Evolutionary conservation across 345 rosid genomes (phyloP).

Genomic region (Moricandia moricandioides): DNA sequence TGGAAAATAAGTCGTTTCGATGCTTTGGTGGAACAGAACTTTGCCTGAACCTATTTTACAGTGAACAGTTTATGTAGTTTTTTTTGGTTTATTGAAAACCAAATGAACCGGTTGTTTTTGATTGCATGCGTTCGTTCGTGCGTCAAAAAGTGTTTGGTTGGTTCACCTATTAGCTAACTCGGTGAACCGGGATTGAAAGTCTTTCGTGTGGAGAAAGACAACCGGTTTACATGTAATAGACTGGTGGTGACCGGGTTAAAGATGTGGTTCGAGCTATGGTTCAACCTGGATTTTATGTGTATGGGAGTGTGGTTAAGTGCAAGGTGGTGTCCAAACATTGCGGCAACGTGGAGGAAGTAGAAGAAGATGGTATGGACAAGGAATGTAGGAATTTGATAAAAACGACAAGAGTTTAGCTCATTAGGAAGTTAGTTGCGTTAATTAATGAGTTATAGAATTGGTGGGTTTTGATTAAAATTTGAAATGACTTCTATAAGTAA

Average conservation of each 20-base stretch:
- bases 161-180: constrained; percentile 88
- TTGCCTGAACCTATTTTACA: no score
- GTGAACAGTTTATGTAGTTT: no score
- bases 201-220: constrained; percentile 64
- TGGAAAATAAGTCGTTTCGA: no score
- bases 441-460: not conserved
- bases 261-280: constrained; percentile 73
- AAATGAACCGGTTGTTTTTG: no score
- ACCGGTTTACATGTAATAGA: constrained; percentile 77
- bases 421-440: constrained; percentile 1
- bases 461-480: not conserved
- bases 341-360: constrained; percentile 23
- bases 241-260: constrained; percentile 51
- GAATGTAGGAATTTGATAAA: constrained; percentile 15
- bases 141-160: constrained; percentile 82
- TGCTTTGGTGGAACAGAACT: no score
- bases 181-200: constrained; percentile 68
- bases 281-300: constrained; percentile 86
- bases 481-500: no score
- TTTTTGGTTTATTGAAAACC: no score
- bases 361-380: not conserved
- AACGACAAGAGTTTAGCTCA: constrained; percentile 26
- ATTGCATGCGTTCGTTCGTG: constrained; percentile 37
- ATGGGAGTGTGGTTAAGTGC: constrained; percentile 74
- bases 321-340: constrained; percentile 74